phyloP scores from a whole-genome alignment of 202 grass and related monocot species.

The Cymbopogon flexuosus region DNA sequence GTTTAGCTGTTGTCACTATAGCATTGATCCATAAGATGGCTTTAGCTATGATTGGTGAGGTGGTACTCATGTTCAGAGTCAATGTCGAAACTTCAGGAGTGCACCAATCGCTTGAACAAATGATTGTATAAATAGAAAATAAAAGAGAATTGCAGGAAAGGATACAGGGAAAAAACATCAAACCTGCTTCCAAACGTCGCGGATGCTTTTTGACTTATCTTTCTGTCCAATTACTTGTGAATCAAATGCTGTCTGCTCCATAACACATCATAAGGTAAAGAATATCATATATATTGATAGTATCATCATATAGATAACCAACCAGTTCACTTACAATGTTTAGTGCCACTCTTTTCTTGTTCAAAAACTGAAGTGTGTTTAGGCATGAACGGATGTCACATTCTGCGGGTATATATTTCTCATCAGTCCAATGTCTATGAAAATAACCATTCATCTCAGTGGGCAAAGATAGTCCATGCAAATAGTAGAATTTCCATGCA shows the following conservation, averaged over 20 bases:
- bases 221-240: slow-evolving; percentile 87
- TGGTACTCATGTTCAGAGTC: background rate
- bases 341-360: slow-evolving; percentile 73
- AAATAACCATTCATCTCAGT: slow-evolving; percentile 15
- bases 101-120: background rate
- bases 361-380: slow-evolving; percentile 95
- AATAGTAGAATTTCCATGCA: background rate
- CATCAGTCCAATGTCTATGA: slow-evolving; percentile 27
- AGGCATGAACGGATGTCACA: slow-evolving; percentile 93
- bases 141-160: slow-evolving; percentile 6
- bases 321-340: slow-evolving; percentile 66
- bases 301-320: slow-evolving; percentile 22
- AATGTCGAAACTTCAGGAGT: background rate
- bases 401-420: slow-evolving; percentile 55
- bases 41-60: slow-evolving; percentile 6
- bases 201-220: slow-evolving; percentile 81
- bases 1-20: background rate
- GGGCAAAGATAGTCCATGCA: background rate
- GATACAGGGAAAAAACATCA: slow-evolving; percentile 11
- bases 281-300: slow-evolving; percentile 11
- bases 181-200: slow-evolving; percentile 95
- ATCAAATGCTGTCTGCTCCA: slow-evolving; percentile 65
- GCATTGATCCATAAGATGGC: background rate
- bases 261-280: slow-evolving; percentile 32
- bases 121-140: slow-evolving; percentile 2